Evolutionary conservation across 2,329 filamentous ascomycete genomes (phyloP).

Genomic region (Neurospora sp.): DNA sequence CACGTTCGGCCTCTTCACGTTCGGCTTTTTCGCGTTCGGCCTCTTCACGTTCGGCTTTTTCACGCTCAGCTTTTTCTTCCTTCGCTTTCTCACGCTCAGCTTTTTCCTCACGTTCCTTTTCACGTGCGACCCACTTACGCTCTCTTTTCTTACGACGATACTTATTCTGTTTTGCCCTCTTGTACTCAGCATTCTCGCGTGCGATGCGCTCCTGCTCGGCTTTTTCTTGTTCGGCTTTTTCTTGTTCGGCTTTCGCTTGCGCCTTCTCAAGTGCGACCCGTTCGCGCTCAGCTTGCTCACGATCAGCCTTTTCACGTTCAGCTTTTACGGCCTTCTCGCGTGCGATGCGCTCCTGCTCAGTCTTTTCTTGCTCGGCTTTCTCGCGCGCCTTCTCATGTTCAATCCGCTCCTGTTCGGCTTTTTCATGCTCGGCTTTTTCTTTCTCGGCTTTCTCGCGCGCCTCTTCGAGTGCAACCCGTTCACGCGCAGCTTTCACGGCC

Average conservation of each 20-base stretch:
- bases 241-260: not conserved
- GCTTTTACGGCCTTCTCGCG: not conserved
- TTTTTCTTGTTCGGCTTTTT: not conserved
- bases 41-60: not conserved
- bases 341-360: not conserved
- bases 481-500: not conserved
- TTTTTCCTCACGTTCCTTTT: not conserved
- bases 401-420: not conserved
- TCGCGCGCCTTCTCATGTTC: too few relatives aligned
- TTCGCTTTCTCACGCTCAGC: too few relatives aligned
- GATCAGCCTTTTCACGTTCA: too few relatives aligned
- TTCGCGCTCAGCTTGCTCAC: too few relatives aligned
- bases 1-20: too few relatives aligned
- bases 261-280: too few relatives aligned
- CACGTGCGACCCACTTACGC: too few relatives aligned
- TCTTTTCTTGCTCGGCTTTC: not conserved
- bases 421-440: not conserved
- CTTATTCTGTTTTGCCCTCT: not conserved
- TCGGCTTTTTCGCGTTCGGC: not conserved
- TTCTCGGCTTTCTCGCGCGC: not conserved
- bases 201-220: not conserved
- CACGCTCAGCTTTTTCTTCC: too few relatives aligned
- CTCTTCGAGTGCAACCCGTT: too few relatives aligned
- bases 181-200: not conserved
- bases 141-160: not conserved